These are phyloP conservation scores for Neonectria neomacrospora DNA, from an alignment of 2,329 filamentous ascomycete genomes.

Conservation along the genomic window DNA sequence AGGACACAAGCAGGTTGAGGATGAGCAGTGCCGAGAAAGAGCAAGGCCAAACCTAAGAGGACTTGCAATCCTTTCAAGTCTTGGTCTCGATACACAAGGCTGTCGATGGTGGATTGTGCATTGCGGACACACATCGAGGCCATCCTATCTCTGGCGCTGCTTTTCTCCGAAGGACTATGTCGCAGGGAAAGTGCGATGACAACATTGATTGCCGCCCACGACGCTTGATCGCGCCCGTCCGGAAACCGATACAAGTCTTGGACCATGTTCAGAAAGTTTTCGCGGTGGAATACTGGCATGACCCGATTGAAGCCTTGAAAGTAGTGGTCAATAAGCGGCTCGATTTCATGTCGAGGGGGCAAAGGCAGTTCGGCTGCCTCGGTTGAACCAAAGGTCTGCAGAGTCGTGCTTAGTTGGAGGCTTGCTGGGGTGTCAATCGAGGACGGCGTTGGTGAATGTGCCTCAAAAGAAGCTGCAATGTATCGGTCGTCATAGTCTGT, in stretches of 20 bases:
- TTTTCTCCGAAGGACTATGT: background rate
- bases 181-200: conserved; percentile 24
- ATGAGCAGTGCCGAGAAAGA: conserved; percentile 11
- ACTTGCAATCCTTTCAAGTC: conserved; percentile 18
- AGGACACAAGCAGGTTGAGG: conserved; percentile 2
- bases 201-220: conserved; percentile 13
- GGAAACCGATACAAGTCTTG: conserved; percentile 10
- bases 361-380: background rate
- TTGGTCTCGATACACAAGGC: conserved; percentile 8
- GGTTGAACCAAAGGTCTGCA: background rate
- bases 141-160: background rate
- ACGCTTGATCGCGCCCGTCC: background rate
- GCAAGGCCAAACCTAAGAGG: conserved; percentile 5
- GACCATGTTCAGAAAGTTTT: background rate
- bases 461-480: background rate
- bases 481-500: background rate
- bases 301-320: conserved; percentile 8
- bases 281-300: background rate
- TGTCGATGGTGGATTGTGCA: conserved; percentile 17
- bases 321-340: background rate
- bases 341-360: background rate
- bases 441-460: background rate
- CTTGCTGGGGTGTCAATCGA: background rate
- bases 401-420: background rate
- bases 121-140: background rate